Conservation (phyloP, 2,329 filamentous ascomycete species). For the Xylariaceae sp. region DNA sequence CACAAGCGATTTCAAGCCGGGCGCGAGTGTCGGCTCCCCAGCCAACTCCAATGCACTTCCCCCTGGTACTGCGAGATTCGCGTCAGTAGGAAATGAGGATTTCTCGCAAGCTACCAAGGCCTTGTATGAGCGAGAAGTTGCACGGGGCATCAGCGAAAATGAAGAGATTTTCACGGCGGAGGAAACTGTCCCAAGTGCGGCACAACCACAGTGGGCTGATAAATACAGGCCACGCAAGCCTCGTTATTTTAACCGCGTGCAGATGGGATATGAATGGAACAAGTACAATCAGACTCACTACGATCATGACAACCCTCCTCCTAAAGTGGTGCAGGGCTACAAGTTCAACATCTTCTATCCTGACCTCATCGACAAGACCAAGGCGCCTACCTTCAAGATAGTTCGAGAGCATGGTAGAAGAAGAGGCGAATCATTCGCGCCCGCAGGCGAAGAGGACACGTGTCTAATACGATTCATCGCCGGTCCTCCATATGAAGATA, state of each 20-base stretch:
- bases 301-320: slow-evolving; percentile 95
- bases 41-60: slow-evolving; percentile 37
- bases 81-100: slow-evolving; percentile 66
- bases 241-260: slow-evolving; percentile 94
- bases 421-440: slow-evolving; percentile 86
- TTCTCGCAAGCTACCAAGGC: slow-evolving; percentile 84
- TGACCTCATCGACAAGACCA: slow-evolving; percentile 90
- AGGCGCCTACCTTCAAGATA: slow-evolving; percentile 93
- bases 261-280: slow-evolving; percentile 99
- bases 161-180: slow-evolving; percentile 95
- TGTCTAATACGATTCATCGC: slow-evolving; percentile 95
- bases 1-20: slow-evolving; percentile 15
- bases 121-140: slow-evolving; percentile 87
- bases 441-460: slow-evolving; percentile 93
- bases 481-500: slow-evolving; percentile 91
- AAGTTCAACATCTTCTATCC: slow-evolving; percentile 99
- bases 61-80: slow-evolving; percentile 64
- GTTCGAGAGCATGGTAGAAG: slow-evolving; percentile 87
- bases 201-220: slow-evolving; percentile 72
- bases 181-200: slow-evolving; percentile 64
- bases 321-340: slow-evolving; percentile 97
- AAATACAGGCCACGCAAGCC: slow-evolving; percentile 90
- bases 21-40: slow-evolving; percentile 16
- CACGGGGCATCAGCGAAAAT: slow-evolving; percentile 84
- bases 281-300: slow-evolving; percentile 99